Conservation (phyloP, 2,329 filamentous ascomycete species). For the Clonostachys byssicola region DNA sequence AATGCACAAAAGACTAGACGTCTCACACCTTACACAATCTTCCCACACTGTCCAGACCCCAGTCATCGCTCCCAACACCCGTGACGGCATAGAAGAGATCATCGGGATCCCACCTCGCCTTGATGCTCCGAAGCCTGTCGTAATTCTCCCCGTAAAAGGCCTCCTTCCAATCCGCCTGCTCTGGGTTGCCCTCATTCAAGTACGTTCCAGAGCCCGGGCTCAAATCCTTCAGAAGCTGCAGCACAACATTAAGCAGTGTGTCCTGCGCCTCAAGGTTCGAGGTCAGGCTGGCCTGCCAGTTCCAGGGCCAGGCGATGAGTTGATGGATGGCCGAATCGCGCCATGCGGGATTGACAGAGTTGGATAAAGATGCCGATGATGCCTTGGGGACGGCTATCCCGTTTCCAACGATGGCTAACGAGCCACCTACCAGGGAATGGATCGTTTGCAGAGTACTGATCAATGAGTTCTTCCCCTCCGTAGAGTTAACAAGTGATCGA, state of each 20-base stretch:
- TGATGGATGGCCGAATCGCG: not conserved
- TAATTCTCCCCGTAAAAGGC: constrained; percentile 45
- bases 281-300: constrained; percentile 7
- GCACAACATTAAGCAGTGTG: constrained; percentile 17
- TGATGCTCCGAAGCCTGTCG: constrained; percentile 31
- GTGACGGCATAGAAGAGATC: constrained; percentile 39
- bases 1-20: too few relatives aligned
- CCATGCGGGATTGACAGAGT: not conserved
- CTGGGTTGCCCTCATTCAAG: constrained; percentile 47
- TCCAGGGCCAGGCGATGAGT: constrained; percentile 11
- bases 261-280: constrained; percentile 13
- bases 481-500: not conserved
- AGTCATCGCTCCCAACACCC: constrained; percentile 46
- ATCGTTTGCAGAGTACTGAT: not conserved
- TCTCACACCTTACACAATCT: constrained; percentile 26
- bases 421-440: not conserved
- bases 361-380: not conserved
- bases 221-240: constrained; percentile 23
- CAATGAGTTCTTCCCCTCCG: too few relatives aligned
- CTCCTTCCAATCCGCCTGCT: constrained; percentile 33
- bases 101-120: constrained; percentile 43
- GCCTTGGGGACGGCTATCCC: not conserved
- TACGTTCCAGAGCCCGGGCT: constrained; percentile 38
- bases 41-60: constrained; percentile 31
- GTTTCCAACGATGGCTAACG: constrained; percentile 1